These are phyloP conservation scores for Penicillium sp. DNA, from an alignment of 2,329 filamentous ascomycete genomes.

Conservation along the genomic window DNA sequence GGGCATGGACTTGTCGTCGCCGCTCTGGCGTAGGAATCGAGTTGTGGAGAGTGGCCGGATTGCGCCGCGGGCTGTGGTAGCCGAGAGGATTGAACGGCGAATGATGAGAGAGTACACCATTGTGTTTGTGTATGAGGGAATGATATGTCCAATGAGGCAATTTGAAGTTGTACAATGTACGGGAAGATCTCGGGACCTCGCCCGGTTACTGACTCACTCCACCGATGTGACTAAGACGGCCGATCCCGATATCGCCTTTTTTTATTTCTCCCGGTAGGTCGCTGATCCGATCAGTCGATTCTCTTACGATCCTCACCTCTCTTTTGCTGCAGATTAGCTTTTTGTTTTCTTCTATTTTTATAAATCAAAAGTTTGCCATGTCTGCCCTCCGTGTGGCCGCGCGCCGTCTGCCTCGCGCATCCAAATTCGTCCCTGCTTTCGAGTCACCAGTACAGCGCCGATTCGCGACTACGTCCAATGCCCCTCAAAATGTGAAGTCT, in stretches of 20 bases:
- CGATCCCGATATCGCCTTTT: conserved; percentile 34
- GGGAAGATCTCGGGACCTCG: conserved; percentile 1
- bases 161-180: conserved; percentile 11
- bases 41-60: conserved; percentile 31
- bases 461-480: conserved; percentile 36
- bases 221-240: conserved; percentile 16
- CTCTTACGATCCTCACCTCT: background rate
- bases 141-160: conserved; percentile 16
- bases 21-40: conserved; percentile 21
- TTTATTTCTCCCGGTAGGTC: conserved; percentile 16
- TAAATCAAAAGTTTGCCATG: conserved; percentile 22
- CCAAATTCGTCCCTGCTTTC: conserved; percentile 30
- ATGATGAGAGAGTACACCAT: conserved; percentile 24
- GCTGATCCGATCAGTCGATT: conserved; percentile 2
- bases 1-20: conserved; percentile 31
- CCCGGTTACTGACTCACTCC: conserved; percentile 7
- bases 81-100: conserved; percentile 47
- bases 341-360: background rate
- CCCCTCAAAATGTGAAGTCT: conserved; percentile 30
- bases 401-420: conserved; percentile 36
- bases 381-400: conserved; percentile 37
- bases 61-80: conserved; percentile 29
- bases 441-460: conserved; percentile 37
- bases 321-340: background rate
- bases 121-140: conserved; percentile 14